Percentiles rank a stretch among this genome's conserved stretches.
Evolutionary conservation across 1,284 basidiomycete species (phyloP).

Genomic region (Microbotryum silenes-acaulis): DNA sequence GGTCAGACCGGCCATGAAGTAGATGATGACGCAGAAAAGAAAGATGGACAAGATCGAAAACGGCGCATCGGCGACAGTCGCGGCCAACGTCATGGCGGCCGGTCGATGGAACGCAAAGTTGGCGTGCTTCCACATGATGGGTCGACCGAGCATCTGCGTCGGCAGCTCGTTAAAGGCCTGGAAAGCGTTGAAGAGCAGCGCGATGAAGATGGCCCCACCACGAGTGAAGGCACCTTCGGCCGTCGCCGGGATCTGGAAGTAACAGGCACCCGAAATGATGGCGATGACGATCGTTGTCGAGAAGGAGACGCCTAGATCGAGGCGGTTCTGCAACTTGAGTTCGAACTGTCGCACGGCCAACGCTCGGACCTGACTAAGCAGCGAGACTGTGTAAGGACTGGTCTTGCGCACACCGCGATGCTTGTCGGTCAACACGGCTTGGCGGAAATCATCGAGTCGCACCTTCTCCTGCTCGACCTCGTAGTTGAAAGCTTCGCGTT

Average conservation of each 20-base stretch:
- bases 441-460: slow-evolving; percentile 56
- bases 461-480: slow-evolving; percentile 52
- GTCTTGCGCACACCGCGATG: slow-evolving; percentile 72
- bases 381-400: slow-evolving; percentile 78
- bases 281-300: slow-evolving; percentile 50
- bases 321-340: slow-evolving; percentile 68
- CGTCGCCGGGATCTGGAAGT: slow-evolving; percentile 55
- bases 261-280: slow-evolving; percentile 56
- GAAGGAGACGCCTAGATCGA: slow-evolving; percentile 55
- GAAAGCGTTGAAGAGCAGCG: slow-evolving; percentile 63
- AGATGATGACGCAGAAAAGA: slow-evolving; percentile 46
- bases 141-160: slow-evolving; percentile 60
- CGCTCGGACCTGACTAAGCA: slow-evolving; percentile 61
- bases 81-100: slow-evolving; percentile 61
- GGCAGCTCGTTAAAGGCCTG: slow-evolving; percentile 52
- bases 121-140: slow-evolving; percentile 51
- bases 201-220: slow-evolving; percentile 62
- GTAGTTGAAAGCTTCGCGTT: slow-evolving; percentile 57
- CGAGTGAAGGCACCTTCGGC: slow-evolving; percentile 78
- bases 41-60: slow-evolving; percentile 47
- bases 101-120: slow-evolving; percentile 74
- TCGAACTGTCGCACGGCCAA: slow-evolving; percentile 65
- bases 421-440: slow-evolving; percentile 58
- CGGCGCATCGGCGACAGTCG: slow-evolving; percentile 45
- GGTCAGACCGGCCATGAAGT: slow-evolving; percentile 45